phyloP scores from a whole-genome alignment of 2,329 filamentous ascomycete species.

The Neonectria punicea region DNA sequence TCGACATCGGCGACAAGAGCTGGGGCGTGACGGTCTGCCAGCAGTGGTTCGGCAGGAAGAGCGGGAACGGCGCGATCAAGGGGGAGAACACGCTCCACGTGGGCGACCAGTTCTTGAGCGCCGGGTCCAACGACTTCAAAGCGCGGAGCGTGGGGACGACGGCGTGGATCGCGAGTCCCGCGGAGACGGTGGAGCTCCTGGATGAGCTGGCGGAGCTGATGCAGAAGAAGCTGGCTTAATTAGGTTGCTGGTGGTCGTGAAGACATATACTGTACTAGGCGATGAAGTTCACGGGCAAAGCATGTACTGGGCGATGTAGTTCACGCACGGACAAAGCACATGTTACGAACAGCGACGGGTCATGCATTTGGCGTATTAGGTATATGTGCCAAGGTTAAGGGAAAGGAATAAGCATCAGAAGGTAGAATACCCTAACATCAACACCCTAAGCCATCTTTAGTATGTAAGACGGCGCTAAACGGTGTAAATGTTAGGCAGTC shows the following conservation, averaged over 20 bases:
- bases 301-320: background rate
- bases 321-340: background rate
- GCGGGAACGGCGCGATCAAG: constrained; percentile 60
- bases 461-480: too few species aligned
- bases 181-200: constrained; percentile 88
- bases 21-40: constrained; percentile 96
- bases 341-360: background rate
- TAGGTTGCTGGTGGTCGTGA: background rate
- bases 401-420: too few species aligned
- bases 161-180: constrained; percentile 94
- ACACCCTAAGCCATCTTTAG: too few species aligned
- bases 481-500: too few species aligned
- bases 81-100: constrained; percentile 89
- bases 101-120: constrained; percentile 95
- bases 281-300: background rate
- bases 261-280: background rate
- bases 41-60: constrained; percentile 77
- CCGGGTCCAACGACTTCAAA: constrained; percentile 97
- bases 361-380: background rate
- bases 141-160: constrained; percentile 91
- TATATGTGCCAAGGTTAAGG: background rate
- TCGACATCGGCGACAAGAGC: constrained; percentile 97
- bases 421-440: too few species aligned
- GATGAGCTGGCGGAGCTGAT: constrained; percentile 79
- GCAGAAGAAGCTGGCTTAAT: constrained; percentile 48